Base-by-base conservation (phyloP, 1,284 basidiomycete genomes). In the Sanghuangporus sanghuang region DNA sequence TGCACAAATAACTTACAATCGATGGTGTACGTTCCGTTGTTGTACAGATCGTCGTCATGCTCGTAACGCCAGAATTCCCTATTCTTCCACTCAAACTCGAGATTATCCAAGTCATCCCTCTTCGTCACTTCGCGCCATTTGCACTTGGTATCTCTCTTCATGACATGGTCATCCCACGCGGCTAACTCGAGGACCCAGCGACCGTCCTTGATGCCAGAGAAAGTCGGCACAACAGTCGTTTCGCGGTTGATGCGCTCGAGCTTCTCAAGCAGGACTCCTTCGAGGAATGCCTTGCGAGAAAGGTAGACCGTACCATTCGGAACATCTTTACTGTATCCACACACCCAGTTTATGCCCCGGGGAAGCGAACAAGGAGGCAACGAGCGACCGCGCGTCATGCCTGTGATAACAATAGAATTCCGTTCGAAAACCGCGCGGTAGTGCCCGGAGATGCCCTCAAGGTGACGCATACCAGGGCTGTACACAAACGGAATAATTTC, bases 201-300 rank as follows among this genome's bases (percentile, higher is more conserved):
- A 27, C 69, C 71, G 60, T 68, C 68, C 27, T 71, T 59, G 39
- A 71, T 67, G 42, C 71, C 71, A 23, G 70, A 64, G 59, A 72
- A 72, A 23, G 66, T 59, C 16, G 74, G 71, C 12, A 75, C 69
- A 58, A 75, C 66, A n/a, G 74, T 75, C 7, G 73, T 75, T 46
- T 68, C 63, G 1, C 68, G 68, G 64, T 75, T 75, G 66, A 75
- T 61, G 38, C 64, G 63, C 18, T 70, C 64, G 21, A 75, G 69
- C n/a, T 70, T 63, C 18, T 53, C 54, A 36, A 75, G 68, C 5
- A 75, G 67, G 57, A 69, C 68, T 44, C 69, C 67, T 44, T 74
- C 71, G 54, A 75, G 70, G 71, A 75, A 75, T 42, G 68, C 63
- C 8, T 66, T 59, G 35, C 68, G 68, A 14, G 73, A 69, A 38